Base-by-base conservation (phyloP, 148 eudicot genomes). In the Persicaria tinctoria region DNA sequence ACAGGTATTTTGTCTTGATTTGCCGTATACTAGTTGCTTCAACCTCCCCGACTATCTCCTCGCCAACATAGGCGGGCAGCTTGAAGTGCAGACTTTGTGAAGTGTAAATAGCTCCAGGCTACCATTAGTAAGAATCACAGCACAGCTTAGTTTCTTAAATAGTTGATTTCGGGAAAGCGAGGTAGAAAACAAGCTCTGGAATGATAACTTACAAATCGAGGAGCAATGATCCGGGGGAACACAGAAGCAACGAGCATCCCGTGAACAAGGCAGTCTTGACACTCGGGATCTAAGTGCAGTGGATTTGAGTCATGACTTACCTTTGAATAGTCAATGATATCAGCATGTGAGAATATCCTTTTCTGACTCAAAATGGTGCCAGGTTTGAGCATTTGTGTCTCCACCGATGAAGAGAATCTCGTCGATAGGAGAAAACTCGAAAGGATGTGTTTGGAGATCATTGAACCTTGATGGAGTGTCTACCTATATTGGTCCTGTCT, bases 81-180 rank as follows among this genome's bases (percentile, higher is more conserved):
- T 74, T 91, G 82, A 93, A 93, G 3, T 87, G 88, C 85, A 93
- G 73, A 62, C 79, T 91, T 73, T 93, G 98, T 48, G 91, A 85
- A 78, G 84, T 82, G 76, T 93, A 93, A 3, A 91, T 82, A 17
- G 95, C 98, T 78, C 97, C 93, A 56, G 98, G 98, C 98, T 91
- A 76, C 83, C 76, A 73, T 72, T 74, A 53, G 23, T 51, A 63
- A 64, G 51, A 78, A 50, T 77, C 49, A 54, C 55, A 14, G 14
- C 17, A 49, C 4, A n/a, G 8, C 1, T 48, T 55, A 23, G 0
- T 32, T 32, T 13, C 23, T 38, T 72, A 23, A 23, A 27, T 7
- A 38, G 10, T 68, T 68, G 48, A 18, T 3, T 44, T 46, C 16
- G 4, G 53, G 10, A 23, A 75, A 45, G 16, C 11, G 1, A 45